Percentiles rank a stretch among this genome's conserved stretches.
Evolutionary conservation across 208 protist genomes (phyloP).

Genomic region (Leishmania aethiopica): DNA sequence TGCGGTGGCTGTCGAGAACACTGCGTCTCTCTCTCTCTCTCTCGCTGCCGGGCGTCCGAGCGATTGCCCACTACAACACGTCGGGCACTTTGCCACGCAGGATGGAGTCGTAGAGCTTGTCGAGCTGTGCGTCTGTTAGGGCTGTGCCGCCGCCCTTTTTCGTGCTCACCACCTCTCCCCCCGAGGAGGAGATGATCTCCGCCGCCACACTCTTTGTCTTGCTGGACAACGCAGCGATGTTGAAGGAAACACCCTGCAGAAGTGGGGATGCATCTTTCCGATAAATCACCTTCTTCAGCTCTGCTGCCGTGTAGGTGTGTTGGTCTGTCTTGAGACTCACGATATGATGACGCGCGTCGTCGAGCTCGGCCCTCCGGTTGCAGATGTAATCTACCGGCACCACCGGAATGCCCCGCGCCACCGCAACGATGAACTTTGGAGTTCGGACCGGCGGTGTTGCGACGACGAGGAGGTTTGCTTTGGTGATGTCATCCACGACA

Average conservation of each 20-base stretch:
- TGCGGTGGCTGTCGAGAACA: neutral
- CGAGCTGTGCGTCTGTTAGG: slow-evolving; percentile 49
- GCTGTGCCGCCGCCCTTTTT: slow-evolving; percentile 25
- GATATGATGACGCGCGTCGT: slow-evolving; percentile 31
- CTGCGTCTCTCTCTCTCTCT: neutral
- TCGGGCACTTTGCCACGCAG: slow-evolving; percentile 41
- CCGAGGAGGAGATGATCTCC: slow-evolving; percentile 74
- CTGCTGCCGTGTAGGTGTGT: slow-evolving; percentile 48
- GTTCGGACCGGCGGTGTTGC: slow-evolving; percentile 63
- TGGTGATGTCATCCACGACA: slow-evolving; percentile 56
- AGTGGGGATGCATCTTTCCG: slow-evolving; percentile 34
- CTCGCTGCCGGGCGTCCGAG: neutral
- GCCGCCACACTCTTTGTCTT: slow-evolving; percentile 52
- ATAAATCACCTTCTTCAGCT: slow-evolving; percentile 53
- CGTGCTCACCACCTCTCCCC: slow-evolving; percentile 39
- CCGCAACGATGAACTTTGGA: slow-evolving; percentile 87
- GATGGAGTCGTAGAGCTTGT: slow-evolving; percentile 71
- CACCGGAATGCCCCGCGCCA: slow-evolving; percentile 77
- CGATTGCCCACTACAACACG: neutral
- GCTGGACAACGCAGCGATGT: slow-evolving; percentile 41
- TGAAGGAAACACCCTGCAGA: slow-evolving; percentile 46
- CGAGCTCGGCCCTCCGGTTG: slow-evolving; percentile 16
- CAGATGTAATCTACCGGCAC: slow-evolving; percentile 54
- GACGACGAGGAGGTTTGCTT: slow-evolving; percentile 71
- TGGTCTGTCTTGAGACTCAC: slow-evolving; percentile 52